phyloP scores from a whole-genome alignment of 139 green algal genomes.

The Micromonas pusilla region DNA sequence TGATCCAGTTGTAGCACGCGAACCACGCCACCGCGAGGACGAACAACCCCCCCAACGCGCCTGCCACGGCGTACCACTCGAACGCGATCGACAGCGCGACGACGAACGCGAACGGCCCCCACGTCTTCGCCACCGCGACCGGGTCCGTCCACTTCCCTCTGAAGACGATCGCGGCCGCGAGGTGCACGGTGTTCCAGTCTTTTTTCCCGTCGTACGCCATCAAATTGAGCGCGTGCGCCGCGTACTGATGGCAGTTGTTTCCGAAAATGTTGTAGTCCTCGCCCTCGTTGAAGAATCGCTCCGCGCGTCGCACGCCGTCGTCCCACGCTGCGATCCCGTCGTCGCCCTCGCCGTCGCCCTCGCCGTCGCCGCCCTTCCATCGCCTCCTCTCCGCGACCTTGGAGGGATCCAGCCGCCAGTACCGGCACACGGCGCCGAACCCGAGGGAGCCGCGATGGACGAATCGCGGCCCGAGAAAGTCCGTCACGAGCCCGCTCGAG shows the following conservation, averaged over 20 bases:
- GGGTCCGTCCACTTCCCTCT: not conserved
- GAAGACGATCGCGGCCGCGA: not conserved
- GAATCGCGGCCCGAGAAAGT: not conserved
- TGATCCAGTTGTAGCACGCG: too few species aligned
- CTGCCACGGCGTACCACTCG: not conserved
- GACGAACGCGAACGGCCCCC: not conserved
- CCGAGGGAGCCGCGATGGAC: not conserved
- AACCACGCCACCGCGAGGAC: too few species aligned
- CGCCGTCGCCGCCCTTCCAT: not conserved
- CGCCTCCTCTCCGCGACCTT: not conserved
- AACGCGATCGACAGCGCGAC: not conserved
- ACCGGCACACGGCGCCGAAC: not conserved
- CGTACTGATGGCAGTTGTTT: constrained; percentile 1
- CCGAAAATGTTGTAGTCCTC: constrained; percentile 6
- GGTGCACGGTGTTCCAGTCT: not conserved
- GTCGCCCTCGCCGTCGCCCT: not conserved
- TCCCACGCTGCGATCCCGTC: too few species aligned
- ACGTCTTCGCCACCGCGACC: not conserved
- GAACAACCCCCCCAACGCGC: not conserved
- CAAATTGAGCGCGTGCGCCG: not conserved
- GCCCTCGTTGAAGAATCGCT: not conserved
- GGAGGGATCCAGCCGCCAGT: not conserved
- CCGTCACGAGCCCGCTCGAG: not conserved
- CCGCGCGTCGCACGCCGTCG: not conserved
- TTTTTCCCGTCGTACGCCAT: not conserved